Percentiles rank a stretch among this genome's conserved stretches.
phyloP scores from a whole-genome alignment of 352 stramenopile species.

The Globisporangium splendens region DNA sequence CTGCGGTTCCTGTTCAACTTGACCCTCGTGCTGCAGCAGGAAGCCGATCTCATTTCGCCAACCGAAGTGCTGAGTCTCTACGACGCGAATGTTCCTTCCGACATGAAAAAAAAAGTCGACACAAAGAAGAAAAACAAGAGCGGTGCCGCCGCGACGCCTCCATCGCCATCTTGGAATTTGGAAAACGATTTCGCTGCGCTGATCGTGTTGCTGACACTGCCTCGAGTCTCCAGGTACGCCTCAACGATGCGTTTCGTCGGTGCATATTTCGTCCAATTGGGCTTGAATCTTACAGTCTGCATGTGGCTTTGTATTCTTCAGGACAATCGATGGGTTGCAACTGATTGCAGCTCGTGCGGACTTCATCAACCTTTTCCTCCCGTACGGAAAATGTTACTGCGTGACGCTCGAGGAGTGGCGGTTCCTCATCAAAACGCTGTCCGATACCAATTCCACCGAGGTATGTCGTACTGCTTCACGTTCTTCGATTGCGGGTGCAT shows the following conservation, averaged over 20 bases:
- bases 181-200: conserved; percentile 61
- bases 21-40: conserved; percentile 44
- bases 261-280: neutral
- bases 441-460: conserved; percentile 29
- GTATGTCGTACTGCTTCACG: conserved; percentile 15
- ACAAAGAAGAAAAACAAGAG: neutral
- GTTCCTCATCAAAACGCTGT: conserved; percentile 66
- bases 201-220: conserved; percentile 61
- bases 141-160: neutral
- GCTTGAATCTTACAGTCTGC: neutral
- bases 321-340: conserved; percentile 54
- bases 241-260: neutral
- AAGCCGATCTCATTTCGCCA: conserved; percentile 41
- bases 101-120: conserved; percentile 19
- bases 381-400: conserved; percentile 72
- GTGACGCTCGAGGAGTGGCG: conserved; percentile 70
- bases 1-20: conserved; percentile 42
- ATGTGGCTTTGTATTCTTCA: conserved; percentile 8
- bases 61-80: conserved; percentile 29
- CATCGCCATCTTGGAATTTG: conserved; percentile 23
- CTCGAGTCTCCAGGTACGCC: conserved; percentile 45
- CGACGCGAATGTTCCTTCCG: neutral
- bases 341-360: conserved; percentile 45
- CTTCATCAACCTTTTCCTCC: conserved; percentile 65
- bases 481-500: neutral